A percentile compares a stretch with the other conserved stretches of the same genome.
phyloP scores from a whole-genome alignment of 2,329 filamentous ascomycete species.

The Colletotrichum falcatum region DNA sequence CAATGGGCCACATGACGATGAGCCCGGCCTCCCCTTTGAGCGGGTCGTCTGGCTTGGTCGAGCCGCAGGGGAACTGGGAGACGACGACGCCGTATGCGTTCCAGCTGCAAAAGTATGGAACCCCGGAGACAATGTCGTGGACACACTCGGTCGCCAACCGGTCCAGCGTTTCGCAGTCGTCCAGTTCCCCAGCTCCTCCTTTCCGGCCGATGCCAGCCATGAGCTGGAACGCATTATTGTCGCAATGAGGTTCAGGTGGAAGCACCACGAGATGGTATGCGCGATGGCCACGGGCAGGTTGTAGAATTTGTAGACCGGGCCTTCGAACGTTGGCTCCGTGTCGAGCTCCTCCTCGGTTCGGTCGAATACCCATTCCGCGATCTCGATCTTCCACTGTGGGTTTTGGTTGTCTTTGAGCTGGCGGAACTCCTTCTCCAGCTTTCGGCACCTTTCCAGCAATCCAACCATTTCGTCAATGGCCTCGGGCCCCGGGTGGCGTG shows the following conservation, averaged over 20 bases:
- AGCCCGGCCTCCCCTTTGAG: conserved; percentile 43
- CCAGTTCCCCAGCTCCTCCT: conserved; percentile 16
- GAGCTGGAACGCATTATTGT: conserved; percentile 40
- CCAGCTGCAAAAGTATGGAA: conserved; percentile 44
- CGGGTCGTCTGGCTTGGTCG: conserved; percentile 31
- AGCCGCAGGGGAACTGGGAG: conserved; percentile 41
- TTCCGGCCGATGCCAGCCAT: conserved; percentile 39
- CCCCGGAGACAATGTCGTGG: conserved; percentile 38
- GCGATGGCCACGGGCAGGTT: conserved; percentile 41
- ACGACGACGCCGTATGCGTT: conserved; percentile 40
- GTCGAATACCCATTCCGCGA: conserved; percentile 34
- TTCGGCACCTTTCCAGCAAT: conserved; percentile 24
- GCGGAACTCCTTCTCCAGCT: conserved; percentile 30
- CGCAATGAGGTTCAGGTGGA: conserved; percentile 42
- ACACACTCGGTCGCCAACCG: conserved; percentile 30
- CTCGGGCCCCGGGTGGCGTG: conserved; percentile 14
- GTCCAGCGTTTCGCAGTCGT: conserved; percentile 37
- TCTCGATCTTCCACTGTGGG: conserved; percentile 33
- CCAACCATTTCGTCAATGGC: conserved; percentile 26
- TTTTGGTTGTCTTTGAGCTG: conserved; percentile 24
- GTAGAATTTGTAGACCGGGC: conserved; percentile 42
- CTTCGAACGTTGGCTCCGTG: conserved; percentile 32
- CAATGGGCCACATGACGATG: conserved; percentile 42
- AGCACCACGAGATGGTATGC: conserved; percentile 39
- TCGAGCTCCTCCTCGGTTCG: conserved; percentile 41